Evolutionary conservation across 2,329 filamentous ascomycete genomes (phyloP), one percentile per base, ranked within the genome.

Genomic region (Aspergillus sclerotialis): DNA sequence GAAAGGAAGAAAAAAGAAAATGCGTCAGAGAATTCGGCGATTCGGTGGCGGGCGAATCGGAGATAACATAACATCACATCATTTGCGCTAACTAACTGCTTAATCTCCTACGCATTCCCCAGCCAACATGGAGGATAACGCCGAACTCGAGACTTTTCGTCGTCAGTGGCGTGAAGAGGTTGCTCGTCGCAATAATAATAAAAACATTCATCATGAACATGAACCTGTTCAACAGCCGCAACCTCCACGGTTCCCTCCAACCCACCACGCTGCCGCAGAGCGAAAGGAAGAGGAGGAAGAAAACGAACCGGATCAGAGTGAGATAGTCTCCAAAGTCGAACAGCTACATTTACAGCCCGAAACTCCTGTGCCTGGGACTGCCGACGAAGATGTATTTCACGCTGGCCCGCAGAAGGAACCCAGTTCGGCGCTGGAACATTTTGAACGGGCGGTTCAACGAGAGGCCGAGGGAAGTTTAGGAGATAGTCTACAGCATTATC

Each of bases 371-470:
- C n/a, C n/a, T n/a, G 40, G 48, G 7, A 36, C 49, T 23, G 36
- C 45, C 7, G 58, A 64, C 28, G 63, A 65, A 34, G 65, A 67
- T 47, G 52, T 48, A 4, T 67, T 67, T 29, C 53, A 52, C 12
- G 43, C 45, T 6, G 49, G 42, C 26, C 36, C 40, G 4, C 40
- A 45, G 31, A 52, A 47, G 14, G 75, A 82, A 47, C 84, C 84
- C 4, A 68, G 70, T 14, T 84, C 89, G 8, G 92, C 92, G 1
- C 64, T 98, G 11, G 92, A 96, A 49, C 85, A 94, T 59, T 96
- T 92, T 52, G 92, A 96, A 58, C 78, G 77, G 55, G 92, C 90
- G 3, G 89, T 94, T 36, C 84, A 93, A 62, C 88, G 81, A 60
- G 92, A 98, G 63, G 76, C 73, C 0, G 77, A 84, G 49, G 92